Base-by-base conservation (phyloP, 441 rosid genomes). In the Erodium texanum region DNA sequence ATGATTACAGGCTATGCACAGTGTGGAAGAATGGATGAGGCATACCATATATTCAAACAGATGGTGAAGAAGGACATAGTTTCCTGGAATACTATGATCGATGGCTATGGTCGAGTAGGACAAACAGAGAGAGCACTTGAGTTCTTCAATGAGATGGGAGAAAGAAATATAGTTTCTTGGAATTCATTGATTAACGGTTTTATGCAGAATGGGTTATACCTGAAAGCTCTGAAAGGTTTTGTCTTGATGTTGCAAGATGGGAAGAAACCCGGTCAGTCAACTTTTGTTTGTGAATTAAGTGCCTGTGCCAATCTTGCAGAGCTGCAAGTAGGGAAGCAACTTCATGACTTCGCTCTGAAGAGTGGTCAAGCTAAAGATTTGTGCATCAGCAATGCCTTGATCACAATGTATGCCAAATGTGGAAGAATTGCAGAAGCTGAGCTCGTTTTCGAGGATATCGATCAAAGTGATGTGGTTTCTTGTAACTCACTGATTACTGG, bases 351-450 rank as follows among this genome's bases (percentile, higher is more conserved):
- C 38, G 69, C 77, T 23, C 62, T 64, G 68, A 76, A 74, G 56
- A 77, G 71, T 70, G 81, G 83, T 58, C 70, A 76, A 12, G 74
- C 50, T 12, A 66, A 19, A 6, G 76, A 79, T 67, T 45, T 73
- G 14, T 74, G 73, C 22, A 78, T 83, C 36, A 65, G 74, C 20
- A 79, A 80, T n/a, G 68, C 82, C 12, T 67, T 81, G 38, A 74
- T 81, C 62, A 82, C 73, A 68, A 75, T 83, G 85, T 83, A 81
- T 11, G 74, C 73, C 58, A 83, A 74, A 68, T 81, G 82, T 20
- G 85, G 87, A 54, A 70, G 74, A 11, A 64, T 79, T 64, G 56
- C 59, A 62, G 66, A 68, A 18, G 78, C 74, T 18, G 78, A 77
- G 22, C 32, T 73, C 29, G 58, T 67, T 32, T 68, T 81, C 54